Evolutionary conservation across 768 basidiomycete species (phyloP).

Genomic region (Trametes maxima): DNA sequence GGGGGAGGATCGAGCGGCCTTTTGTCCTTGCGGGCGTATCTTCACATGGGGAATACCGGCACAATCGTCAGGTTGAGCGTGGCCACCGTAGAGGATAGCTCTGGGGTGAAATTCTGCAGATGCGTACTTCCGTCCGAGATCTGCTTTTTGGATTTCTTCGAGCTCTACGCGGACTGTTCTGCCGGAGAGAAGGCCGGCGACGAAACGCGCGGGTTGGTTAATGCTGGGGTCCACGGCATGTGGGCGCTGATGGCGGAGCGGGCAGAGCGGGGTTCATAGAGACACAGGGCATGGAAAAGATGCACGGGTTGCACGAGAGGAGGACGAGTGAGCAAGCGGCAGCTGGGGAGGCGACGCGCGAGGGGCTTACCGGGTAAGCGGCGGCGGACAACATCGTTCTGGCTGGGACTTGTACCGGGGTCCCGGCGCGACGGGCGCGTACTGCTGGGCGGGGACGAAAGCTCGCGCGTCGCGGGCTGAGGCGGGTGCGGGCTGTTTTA

Average conservation of each 20-base stretch:
- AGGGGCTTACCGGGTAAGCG: not conserved
- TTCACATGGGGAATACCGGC: conserved; percentile 1
- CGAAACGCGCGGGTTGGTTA: conserved; percentile 56
- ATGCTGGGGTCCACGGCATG: conserved; percentile 26
- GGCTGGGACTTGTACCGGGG: too few relatives aligned
- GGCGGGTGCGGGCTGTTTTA: too few relatives aligned
- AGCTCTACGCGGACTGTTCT: conserved; percentile 56
- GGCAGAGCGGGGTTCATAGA: not conserved
- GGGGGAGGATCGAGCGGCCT: conserved; percentile 70
- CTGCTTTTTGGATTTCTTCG: conserved; percentile 62
- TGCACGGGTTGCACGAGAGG: not conserved
- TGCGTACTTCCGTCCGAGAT: conserved; percentile 66
- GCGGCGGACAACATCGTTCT: too few relatives aligned
- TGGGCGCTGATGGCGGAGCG: not conserved
- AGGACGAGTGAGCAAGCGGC: not conserved
- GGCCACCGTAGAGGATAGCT: not conserved
- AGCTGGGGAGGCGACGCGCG: not conserved
- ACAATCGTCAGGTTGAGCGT: not conserved
- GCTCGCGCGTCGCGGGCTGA: too few relatives aligned
- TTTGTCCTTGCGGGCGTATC: conserved; percentile 62
- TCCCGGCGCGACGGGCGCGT: too few relatives aligned
- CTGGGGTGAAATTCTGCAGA: not conserved
- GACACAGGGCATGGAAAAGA: not conserved
- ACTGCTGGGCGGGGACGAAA: too few relatives aligned
- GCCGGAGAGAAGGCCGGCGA: conserved; percentile 62